A percentile compares a stretch with the other conserved stretches of the same genome.
These are phyloP conservation scores for Fusarium sarcochroum DNA, from an alignment of 2,329 filamentous ascomycete species.

Conservation along the genomic window DNA sequence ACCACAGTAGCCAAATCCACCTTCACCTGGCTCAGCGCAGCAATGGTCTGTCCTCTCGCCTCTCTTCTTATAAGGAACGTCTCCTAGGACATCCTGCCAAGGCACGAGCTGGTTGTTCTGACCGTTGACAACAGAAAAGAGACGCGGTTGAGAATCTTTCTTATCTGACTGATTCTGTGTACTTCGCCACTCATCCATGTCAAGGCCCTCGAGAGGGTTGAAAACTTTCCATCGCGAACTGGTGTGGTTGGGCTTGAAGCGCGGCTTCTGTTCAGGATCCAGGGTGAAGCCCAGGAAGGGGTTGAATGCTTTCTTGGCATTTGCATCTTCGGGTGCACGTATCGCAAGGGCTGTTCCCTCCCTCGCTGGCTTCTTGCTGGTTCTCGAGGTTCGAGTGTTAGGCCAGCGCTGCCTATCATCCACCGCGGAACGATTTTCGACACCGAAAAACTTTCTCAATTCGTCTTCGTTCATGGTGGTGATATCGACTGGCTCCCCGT, in stretches of 20 bases:
- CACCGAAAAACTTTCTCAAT: background rate
- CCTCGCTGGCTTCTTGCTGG: background rate
- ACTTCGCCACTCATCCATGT: conserved; percentile 40
- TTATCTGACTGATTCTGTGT: background rate
- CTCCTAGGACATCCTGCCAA: conserved; percentile 30
- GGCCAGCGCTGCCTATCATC: conserved; percentile 1
- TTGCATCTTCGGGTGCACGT: conserved; percentile 8
- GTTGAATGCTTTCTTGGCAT: conserved; percentile 25
- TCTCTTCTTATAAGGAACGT: conserved; percentile 19
- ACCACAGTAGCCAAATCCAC: conserved; percentile 29
- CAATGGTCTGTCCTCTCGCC: background rate
- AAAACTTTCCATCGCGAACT: conserved; percentile 38
- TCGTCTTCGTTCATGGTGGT: background rate
- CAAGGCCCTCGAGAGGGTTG: conserved; percentile 36
- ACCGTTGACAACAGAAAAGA: conserved; percentile 28
- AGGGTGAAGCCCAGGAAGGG: conserved; percentile 35
- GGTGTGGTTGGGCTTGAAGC: conserved; percentile 2
- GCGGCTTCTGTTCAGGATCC: conserved; percentile 1
- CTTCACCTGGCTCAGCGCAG: conserved; percentile 37
- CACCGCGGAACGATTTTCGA: background rate
- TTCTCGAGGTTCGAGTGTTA: background rate
- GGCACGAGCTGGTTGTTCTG: conserved; percentile 15
- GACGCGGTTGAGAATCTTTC: background rate
- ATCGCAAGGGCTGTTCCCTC: background rate
- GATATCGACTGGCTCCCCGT: background rate